Evolutionary conservation across 2,329 filamentous ascomycete genomes (phyloP).

Genomic region (Verticillium nonalfalfae): DNA sequence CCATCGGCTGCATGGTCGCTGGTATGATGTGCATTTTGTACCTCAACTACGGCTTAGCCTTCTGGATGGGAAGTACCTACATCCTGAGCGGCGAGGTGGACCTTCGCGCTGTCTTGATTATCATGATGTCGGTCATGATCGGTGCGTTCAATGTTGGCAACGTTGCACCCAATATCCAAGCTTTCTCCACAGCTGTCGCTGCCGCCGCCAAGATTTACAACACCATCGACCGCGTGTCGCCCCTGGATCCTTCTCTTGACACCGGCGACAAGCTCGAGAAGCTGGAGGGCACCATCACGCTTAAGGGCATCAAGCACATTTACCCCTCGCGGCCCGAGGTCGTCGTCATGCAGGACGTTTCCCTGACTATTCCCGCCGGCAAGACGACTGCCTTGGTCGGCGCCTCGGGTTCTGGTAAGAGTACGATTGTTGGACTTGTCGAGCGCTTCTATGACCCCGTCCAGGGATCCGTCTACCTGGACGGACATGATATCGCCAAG

Average conservation of each 20-base stretch:
- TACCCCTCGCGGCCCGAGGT: constrained; percentile 93
- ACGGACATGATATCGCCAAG: constrained; percentile 73
- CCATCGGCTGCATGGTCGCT: constrained; percentile 72
- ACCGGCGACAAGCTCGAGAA: constrained; percentile 67
- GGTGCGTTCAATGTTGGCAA: constrained; percentile 89
- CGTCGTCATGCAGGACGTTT: constrained; percentile 79
- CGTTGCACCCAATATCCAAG: constrained; percentile 77
- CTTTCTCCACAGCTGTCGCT: constrained; percentile 76
- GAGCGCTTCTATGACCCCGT: constrained; percentile 94
- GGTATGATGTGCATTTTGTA: constrained; percentile 80
- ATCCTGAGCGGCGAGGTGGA: constrained; percentile 59
- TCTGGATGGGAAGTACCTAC: constrained; percentile 81
- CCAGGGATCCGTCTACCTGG: constrained; percentile 68
- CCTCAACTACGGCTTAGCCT: constrained; percentile 79
- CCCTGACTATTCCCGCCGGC: constrained; percentile 73
- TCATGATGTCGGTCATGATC: constrained; percentile 87
- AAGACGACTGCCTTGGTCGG: constrained; percentile 93
- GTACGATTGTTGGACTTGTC: constrained; percentile 85
- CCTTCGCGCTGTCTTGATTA: constrained; percentile 70
- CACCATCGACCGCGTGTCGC: constrained; percentile 84
- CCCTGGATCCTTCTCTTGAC: constrained; percentile 69
- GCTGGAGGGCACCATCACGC: constrained; percentile 71
- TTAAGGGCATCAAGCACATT: constrained; percentile 82
- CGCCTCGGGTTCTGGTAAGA: constrained; percentile 90
- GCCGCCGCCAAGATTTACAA: constrained; percentile 89